A percentile compares a stretch with the other conserved stretches of the same genome.
These are phyloP conservation scores for Chlamydomonas reinhardtii DNA, from an alignment of 163 green algal species.

Conservation along the genomic window DNA sequence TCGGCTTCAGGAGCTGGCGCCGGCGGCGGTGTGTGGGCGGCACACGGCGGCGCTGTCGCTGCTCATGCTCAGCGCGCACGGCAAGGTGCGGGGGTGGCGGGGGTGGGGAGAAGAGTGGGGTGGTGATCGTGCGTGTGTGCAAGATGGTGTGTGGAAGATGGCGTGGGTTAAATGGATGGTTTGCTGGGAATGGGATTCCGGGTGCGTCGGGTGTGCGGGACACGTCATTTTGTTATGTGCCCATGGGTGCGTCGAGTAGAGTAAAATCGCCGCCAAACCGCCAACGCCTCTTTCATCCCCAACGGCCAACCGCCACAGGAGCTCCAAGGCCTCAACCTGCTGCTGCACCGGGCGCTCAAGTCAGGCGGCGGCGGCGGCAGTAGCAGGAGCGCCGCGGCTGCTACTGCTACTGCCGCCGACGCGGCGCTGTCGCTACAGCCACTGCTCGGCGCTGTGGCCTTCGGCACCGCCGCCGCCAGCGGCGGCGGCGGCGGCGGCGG, in stretches of 20 bases:
- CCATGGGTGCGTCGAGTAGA: too few relatives aligned
- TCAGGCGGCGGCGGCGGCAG: background rate
- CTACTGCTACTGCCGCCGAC: background rate
- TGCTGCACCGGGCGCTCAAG: conserved; percentile 28
- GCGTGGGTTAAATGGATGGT: too few relatives aligned
- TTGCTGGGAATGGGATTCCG: too few relatives aligned
- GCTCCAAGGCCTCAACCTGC: conserved; percentile 25
- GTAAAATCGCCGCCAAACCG: too few relatives aligned
- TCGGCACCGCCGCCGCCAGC: conserved; percentile 13
- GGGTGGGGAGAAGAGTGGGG: too few relatives aligned
- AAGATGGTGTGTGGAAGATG: background rate
- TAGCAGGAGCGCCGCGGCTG: background rate
- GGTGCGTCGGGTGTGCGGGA: too few relatives aligned
- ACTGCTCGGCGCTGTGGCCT: conserved; percentile 26
- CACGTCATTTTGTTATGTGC: too few relatives aligned
- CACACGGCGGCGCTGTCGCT: conserved; percentile 21
- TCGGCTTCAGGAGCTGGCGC: conserved; percentile 14
- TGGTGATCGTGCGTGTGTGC: background rate
- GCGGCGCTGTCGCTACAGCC: conserved; percentile 27
- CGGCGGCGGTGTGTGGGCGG: background rate
- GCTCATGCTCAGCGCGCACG: conserved; percentile 17
- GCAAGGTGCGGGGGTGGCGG: conserved; percentile 3
- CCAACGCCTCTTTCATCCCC: too few relatives aligned
- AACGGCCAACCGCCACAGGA: background rate
- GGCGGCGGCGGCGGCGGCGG: background rate